These are phyloP conservation scores for Polyrhizophydium stewartii DNA, from an alignment of 371 early-diverging fungal species.

Conservation along the genomic window DNA sequence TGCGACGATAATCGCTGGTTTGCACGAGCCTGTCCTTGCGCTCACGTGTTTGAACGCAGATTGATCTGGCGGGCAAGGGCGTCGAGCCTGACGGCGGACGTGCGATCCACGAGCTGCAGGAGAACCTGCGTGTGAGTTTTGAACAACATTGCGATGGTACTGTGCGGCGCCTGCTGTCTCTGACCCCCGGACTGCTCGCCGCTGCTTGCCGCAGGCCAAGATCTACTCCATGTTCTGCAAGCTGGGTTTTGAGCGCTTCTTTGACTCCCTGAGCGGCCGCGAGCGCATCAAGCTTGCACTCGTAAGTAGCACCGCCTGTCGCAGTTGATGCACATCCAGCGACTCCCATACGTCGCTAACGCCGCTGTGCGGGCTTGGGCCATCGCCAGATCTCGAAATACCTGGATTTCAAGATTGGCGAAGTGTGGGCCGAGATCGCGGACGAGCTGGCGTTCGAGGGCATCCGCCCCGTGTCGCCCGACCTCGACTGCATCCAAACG, in stretches of 20 bases:
- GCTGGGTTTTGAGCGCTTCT: slow-evolving; percentile 26
- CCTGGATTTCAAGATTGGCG: slow-evolving; percentile 46
- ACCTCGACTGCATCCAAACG: not conserved
- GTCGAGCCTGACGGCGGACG: not conserved
- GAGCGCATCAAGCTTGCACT: slow-evolving; percentile 34
- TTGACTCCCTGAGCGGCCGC: slow-evolving; percentile 13
- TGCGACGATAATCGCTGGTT: not conserved
- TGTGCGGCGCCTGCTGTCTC: not conserved
- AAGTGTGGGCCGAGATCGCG: slow-evolving; percentile 26
- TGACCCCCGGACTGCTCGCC: not conserved
- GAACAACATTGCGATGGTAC: not conserved
- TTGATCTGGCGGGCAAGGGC: not conserved
- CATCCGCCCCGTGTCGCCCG: not conserved
- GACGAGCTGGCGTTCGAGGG: not conserved
- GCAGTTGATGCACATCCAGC: too few relatives aligned
- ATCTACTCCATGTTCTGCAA: slow-evolving; percentile 43
- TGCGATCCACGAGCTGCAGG: slow-evolving; percentile 1
- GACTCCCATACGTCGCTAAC: too few relatives aligned
- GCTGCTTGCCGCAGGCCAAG: slow-evolving; percentile 30
- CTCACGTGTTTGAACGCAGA: not conserved
- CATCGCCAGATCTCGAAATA: slow-evolving; percentile 32
- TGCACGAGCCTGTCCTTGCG: not conserved
- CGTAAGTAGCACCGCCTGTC: slow-evolving; percentile 18
- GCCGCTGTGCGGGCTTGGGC: not conserved
- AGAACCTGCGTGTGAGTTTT: slow-evolving; percentile 5